These are phyloP conservation scores for Cordia subcordata DNA, from an alignment of 257 asterid species.

Conservation along the genomic window DNA sequence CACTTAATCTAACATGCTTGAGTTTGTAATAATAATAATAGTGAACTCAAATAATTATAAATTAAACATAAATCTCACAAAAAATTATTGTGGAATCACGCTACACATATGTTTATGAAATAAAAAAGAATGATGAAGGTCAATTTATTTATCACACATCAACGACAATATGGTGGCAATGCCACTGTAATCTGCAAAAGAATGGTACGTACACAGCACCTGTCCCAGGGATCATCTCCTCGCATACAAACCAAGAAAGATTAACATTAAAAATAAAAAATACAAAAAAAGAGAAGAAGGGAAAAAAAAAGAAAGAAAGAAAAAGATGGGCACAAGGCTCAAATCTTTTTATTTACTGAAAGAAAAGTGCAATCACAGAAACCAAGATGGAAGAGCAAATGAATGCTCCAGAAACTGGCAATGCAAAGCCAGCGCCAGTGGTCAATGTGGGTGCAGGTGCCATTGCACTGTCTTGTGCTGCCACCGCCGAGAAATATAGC, in stretches of 20 bases:
- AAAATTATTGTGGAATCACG: too few species aligned
- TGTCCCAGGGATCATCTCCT: not conserved
- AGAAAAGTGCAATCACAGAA: not conserved
- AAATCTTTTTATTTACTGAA: not conserved
- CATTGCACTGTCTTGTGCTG: conserved; percentile 1
- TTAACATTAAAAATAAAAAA: too few species aligned
- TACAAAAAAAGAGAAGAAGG: too few species aligned
- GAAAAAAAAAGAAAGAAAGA: too few species aligned
- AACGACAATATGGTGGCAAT: not conserved
- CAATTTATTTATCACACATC: not conserved
- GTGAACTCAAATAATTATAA: too few species aligned
- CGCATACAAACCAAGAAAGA: not conserved
- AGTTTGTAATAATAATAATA: too few species aligned
- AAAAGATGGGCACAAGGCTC: too few species aligned
- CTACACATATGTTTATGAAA: too few species aligned
- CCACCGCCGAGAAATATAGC: not conserved
- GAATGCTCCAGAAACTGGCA: not conserved
- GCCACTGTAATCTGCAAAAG: not conserved
- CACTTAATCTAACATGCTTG: too few species aligned
- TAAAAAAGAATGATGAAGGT: not conserved
- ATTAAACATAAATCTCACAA: too few species aligned
- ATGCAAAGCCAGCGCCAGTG: conserved; percentile 1
- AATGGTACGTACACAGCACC: not conserved
- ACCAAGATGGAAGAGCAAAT: not conserved
- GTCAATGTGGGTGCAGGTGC: not conserved